Conservation (phyloP, 192 early-diverging fungal species). For the Cetraspora pellucida region DNA sequence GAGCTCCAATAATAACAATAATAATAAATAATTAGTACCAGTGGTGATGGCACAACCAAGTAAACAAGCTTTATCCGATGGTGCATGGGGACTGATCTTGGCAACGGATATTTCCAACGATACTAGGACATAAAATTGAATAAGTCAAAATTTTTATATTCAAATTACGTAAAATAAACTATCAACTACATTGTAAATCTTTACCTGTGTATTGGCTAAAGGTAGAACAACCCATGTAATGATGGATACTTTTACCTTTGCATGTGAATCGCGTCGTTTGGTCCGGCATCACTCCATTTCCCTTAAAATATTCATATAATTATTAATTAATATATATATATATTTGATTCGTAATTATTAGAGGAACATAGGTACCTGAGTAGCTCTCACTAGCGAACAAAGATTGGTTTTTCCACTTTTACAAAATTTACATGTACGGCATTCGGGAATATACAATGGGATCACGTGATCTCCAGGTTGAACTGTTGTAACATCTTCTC, state of each 20-base stretch:
- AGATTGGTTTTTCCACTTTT: conserved; percentile 96
- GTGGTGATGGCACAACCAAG: conserved; percentile 97
- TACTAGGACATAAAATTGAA: conserved; percentile 46
- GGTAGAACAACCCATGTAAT: conserved; percentile 96
- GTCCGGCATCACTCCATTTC: conserved; percentile 95
- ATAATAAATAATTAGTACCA: conserved; percentile 45
- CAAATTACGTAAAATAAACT: background rate
- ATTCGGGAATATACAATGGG: conserved; percentile 90
- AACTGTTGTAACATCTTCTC: conserved; percentile 92
- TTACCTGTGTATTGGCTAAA: conserved; percentile 91
- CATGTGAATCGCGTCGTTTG: conserved; percentile 88
- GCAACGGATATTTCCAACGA: conserved; percentile 89
- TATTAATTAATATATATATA: background rate
- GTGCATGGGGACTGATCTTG: conserved; percentile 77
- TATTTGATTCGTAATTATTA: background rate
- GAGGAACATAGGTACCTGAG: conserved; percentile 61
- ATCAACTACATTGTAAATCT: background rate
- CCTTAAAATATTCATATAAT: conserved; percentile 41
- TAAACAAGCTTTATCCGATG: conserved; percentile 85
- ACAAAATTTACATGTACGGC: conserved; percentile 97
- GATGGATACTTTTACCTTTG: conserved; percentile 85
- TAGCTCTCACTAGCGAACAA: conserved; percentile 86
- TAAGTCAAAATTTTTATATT: background rate
- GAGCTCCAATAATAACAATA: background rate
- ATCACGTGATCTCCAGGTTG: conserved; percentile 93